Base-by-base conservation (phyloP, 352 stramenopile species). In the Heterotrichella gracilis region DNA sequence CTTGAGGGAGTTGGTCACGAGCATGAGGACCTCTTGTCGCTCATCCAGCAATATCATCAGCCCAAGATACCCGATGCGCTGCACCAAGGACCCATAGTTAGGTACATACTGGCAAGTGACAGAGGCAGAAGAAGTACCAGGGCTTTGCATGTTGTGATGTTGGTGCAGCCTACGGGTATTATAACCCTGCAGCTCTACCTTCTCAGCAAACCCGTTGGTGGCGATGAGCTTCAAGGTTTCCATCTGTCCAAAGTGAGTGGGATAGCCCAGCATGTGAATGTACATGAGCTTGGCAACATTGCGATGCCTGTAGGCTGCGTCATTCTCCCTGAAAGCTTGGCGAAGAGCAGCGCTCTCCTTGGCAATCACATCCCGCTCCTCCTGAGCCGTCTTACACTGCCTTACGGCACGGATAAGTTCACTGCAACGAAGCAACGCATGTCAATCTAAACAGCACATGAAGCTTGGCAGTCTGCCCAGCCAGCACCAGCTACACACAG, bases 251-350 rank as follows among this genome's bases (percentile, higher is more conserved):
- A 97, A 99, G 78, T 98, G 91, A 69, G 87, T 96, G 67, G 92
- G 89, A 77, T 99, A 98, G n/a, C 92, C 92, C 21, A 99, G 80
- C 90, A 99, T 97, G 81, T 98, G 92, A 79, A 99, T 97, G 77
- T 97, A 99, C 0, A 99, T 80, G 70, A 99, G 79, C 76, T 99
- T 99, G 53, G 91, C 90, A 53, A 99, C 90, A 77, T 99, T 98
- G 42, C 90, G 86, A 77, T 97, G 89, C 67, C 88, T 85, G 80
- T 94, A 95, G 75, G 94, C 84, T 75, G 84, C 90, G 77, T 90
- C 84, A 71, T 94, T 84, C 70, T 97, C 91, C 73, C 94, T 95
- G 78, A 99, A 96, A 3, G 90, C 90, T 21, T 91, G 98, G 72
- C 93, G 86, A 76, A 99, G 98, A 63, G 96, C 83, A 25, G 92